Evolutionary conservation across 352 stramenopile genomes (phyloP).

Genomic region (Thraustochytrium aureum): DNA sequence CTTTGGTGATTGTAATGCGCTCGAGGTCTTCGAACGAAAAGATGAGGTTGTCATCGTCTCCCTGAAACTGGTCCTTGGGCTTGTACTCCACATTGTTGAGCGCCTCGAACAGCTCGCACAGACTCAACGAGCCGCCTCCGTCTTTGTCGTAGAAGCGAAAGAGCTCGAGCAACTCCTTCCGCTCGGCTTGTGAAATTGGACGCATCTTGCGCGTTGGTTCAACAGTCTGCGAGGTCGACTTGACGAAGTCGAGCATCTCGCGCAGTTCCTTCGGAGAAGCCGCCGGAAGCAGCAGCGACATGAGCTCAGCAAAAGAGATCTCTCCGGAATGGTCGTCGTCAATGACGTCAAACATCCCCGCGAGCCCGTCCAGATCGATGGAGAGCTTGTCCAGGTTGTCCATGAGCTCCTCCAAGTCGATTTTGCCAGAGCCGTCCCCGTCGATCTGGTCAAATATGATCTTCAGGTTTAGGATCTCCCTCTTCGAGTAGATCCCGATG

Average conservation of each 20-base stretch:
- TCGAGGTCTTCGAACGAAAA: slow-evolving; percentile 49
- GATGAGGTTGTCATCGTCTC: slow-evolving; percentile 45
- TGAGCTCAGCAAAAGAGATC: slow-evolving; percentile 11
- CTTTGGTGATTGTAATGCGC: slow-evolving; percentile 17
- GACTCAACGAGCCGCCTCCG: not conserved
- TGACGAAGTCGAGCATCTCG: slow-evolving; percentile 41
- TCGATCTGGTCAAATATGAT: slow-evolving; percentile 52
- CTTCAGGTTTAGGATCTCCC: slow-evolving; percentile 47
- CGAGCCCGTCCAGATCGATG: not conserved
- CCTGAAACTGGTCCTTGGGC: slow-evolving; percentile 31
- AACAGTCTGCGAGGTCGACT: not conserved
- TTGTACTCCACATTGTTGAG: slow-evolving; percentile 51
- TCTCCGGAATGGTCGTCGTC: slow-evolving; percentile 8
- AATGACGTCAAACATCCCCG: slow-evolving; percentile 21
- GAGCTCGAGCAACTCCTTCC: slow-evolving; percentile 23
- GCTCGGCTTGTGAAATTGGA: not conserved
- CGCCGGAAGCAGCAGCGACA: not conserved
- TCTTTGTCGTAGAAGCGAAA: slow-evolving; percentile 49
- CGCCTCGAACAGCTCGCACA: slow-evolving; percentile 47
- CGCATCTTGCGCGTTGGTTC: not conserved
- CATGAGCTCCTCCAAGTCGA: slow-evolving; percentile 51
- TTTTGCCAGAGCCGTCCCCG: not conserved
- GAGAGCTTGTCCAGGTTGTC: slow-evolving; percentile 35
- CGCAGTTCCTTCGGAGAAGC: not conserved
- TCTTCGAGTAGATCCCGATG: slow-evolving; percentile 53